Evolutionary conservation across 495 filamentous ascomycete species (phyloP).

Genomic region (Tuber borchii): DNA sequence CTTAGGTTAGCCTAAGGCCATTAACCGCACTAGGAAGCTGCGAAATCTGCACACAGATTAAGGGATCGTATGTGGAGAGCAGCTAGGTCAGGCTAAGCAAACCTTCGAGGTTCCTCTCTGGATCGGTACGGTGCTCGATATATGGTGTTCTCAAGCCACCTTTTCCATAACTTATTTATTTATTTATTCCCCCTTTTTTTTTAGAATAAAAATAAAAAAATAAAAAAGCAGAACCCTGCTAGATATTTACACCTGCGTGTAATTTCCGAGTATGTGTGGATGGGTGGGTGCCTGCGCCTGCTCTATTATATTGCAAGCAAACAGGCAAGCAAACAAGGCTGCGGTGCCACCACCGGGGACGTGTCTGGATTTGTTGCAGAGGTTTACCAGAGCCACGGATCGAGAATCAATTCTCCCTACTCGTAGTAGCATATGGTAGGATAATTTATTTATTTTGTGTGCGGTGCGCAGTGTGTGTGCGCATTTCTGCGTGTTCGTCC

Average conservation of each 20-base stretch:
- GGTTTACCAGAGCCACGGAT: slow-evolving; percentile 2
- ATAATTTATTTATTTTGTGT: neutral
- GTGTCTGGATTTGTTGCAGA: neutral
- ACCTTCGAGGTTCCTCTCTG: neutral
- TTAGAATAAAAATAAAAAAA: neutral
- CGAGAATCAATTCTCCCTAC: neutral
- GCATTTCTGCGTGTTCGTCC: neutral
- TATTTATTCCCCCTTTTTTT: neutral
- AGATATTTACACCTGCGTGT: neutral
- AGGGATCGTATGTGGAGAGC: neutral
- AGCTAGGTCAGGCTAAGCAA: neutral
- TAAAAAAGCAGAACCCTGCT: neutral
- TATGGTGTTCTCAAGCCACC: neutral
- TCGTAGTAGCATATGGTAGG: neutral
- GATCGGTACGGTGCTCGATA: neutral
- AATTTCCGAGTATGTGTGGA: slow-evolving; percentile 1
- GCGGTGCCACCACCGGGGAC: neutral
- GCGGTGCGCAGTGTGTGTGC: neutral
- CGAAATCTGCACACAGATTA: neutral
- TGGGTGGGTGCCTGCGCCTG: neutral
- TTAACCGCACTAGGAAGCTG: neutral
- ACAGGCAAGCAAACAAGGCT: neutral
- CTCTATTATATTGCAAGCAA: neutral
- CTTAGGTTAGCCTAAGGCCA: neutral
- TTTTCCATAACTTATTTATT: neutral